phyloP scores from a whole-genome alignment of 2,329 filamentous ascomycete genomes.

The Microdochium trichocladiopsis region DNA sequence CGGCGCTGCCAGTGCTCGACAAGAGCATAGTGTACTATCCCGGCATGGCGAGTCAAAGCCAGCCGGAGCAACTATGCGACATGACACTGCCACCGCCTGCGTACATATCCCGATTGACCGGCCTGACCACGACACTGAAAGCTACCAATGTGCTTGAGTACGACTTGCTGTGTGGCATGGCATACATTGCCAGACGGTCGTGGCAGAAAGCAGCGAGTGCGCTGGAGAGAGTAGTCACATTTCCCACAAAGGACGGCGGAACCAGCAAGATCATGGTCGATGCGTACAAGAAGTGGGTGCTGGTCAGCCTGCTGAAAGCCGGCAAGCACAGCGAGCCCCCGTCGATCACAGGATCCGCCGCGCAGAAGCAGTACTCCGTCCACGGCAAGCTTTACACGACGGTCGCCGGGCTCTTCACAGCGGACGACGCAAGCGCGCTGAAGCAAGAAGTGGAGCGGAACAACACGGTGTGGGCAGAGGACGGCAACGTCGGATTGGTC shows the following conservation, averaged over 20 bases:
- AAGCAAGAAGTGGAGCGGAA: conserved; percentile 57
- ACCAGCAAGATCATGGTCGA: conserved; percentile 77
- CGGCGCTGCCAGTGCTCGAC: conserved; percentile 55
- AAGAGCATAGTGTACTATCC: conserved; percentile 62
- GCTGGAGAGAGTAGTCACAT: conserved; percentile 58
- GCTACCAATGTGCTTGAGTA: conserved; percentile 56
- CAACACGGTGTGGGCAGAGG: conserved; percentile 52
- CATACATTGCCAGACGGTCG: conserved; percentile 52
- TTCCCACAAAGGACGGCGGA: conserved; percentile 54
- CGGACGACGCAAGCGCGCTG: conserved; percentile 45
- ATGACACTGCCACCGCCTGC: conserved; percentile 33
- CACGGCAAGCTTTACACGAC: conserved; percentile 64
- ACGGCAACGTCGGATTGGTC: conserved; percentile 68
- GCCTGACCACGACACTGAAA: conserved; percentile 48
- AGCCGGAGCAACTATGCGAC: conserved; percentile 37
- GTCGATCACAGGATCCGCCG: conserved; percentile 39
- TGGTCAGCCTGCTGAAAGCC: conserved; percentile 65
- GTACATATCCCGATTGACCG: conserved; percentile 54
- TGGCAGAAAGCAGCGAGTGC: conserved; percentile 58
- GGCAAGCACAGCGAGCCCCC: conserved; percentile 54
- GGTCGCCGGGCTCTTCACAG: conserved; percentile 63
- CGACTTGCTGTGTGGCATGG: conserved; percentile 56
- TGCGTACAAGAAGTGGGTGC: conserved; percentile 85
- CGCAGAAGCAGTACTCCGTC: conserved; percentile 37
- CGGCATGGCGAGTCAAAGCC: conserved; percentile 27